Base-by-base conservation (phyloP, 2,329 filamentous ascomycete genomes). In the Stachybotrys elegans region DNA sequence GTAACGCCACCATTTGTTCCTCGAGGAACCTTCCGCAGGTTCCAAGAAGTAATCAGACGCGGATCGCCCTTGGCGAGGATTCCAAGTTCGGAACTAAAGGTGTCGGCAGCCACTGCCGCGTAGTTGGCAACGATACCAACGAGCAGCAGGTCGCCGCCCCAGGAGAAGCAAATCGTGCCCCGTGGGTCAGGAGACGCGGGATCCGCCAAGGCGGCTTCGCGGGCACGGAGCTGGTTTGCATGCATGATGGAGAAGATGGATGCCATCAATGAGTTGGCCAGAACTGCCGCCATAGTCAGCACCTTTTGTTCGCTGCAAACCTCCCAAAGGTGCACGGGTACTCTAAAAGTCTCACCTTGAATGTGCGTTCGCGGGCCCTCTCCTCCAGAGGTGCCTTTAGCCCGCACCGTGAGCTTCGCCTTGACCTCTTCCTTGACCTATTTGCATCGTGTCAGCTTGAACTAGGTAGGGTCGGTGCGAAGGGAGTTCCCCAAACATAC, bases 1-100 rank as follows among this genome's bases (percentile, higher is more conserved):
- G 89, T 94, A 8, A 98, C 88, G 14, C 92, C 93, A 23, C 93
- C 93, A 60, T 98, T 98, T 34, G 93, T 97, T 40, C 93, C 93
- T 2, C 80, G 84, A 1, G 93, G 91, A 0, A 97, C 93, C 51
- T 80, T 77, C 47, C 86, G 83, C 57, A 93, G 75, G 5, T 69
- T 81, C 14, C 77, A 81, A 13, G 87, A 91, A 4, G 89, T 96
- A 60, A 98, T 92, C 29, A 98, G 79, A 27, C 91, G 82, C 8
- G 93, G 93, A 36, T 79, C 71, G 20, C 76, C 76, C 47, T 75
- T 79, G 6, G 91, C 86, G 12, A 98, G 74, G 45, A 98, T 98
- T 13, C 93, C 93, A 17, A 98, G 81, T 69, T 98, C 93, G 11
- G 90, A 95, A 45, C 87, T 91, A 62, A 96, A 93, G 0, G 93